Percentiles rank a stretch among this genome's conserved stretches.
Evolutionary conservation across 208 protist species (phyloP).

Genomic region (Wallacemonas sp.): DNA sequence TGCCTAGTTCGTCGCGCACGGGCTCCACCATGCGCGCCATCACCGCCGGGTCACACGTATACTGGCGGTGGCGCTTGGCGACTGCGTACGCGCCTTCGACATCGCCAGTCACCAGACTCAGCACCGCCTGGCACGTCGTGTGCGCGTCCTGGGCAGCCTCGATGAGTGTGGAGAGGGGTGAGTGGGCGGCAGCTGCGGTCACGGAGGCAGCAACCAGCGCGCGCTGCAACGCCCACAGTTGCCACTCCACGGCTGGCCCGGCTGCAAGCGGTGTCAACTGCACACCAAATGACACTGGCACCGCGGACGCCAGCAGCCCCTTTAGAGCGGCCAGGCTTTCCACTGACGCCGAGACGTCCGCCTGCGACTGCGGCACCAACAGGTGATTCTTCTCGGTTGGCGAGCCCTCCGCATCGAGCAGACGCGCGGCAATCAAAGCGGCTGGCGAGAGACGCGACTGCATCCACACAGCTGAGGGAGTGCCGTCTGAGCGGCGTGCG

Average conservation of each 20-base stretch:
- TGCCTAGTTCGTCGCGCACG: constrained; percentile 31
- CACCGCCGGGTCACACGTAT: constrained; percentile 34
- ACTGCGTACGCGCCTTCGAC: constrained; percentile 53
- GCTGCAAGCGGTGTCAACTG: constrained; percentile 61
- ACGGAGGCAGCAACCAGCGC: constrained; percentile 33
- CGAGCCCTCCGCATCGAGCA: constrained; percentile 6
- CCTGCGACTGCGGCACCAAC: background rate
- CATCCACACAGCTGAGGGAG: constrained; percentile 45
- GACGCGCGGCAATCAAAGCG: background rate
- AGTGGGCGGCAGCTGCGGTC: background rate
- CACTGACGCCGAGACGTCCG: background rate
- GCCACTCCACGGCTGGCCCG: constrained; percentile 29
- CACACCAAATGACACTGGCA: constrained; percentile 55
- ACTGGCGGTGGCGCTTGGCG: constrained; percentile 50
- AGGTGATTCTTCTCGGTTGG: background rate
- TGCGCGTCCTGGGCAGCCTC: constrained; percentile 17
- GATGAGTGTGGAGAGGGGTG: background rate
- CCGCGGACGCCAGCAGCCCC: background rate
- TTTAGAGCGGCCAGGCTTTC: background rate
- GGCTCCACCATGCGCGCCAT: constrained; percentile 49
- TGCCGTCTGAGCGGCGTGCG: constrained; percentile 63
- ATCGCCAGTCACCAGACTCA: constrained; percentile 72
- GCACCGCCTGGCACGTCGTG: constrained; percentile 48
- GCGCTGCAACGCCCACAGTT: constrained; percentile 38
- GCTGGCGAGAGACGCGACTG: constrained; percentile 21